Conservation (phyloP, 192 early-diverging fungal species). For the Coemansia sp. region DNA sequence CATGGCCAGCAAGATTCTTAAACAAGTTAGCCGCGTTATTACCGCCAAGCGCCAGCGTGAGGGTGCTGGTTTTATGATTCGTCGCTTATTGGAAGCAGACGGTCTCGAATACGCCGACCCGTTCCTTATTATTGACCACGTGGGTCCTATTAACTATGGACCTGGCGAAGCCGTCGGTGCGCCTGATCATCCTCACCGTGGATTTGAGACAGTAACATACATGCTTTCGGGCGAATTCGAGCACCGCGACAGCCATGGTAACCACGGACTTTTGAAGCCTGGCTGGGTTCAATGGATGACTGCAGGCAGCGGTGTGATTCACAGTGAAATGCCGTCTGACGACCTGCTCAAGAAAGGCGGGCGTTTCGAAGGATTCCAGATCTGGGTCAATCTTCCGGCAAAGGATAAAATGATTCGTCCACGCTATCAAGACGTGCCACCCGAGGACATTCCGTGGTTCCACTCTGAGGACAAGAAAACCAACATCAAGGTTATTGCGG, state of each 20-base stretch:
- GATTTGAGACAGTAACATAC: slow-evolving; percentile 80
- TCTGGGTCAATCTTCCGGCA: slow-evolving; percentile 75
- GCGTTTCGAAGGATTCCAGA: slow-evolving; percentile 57
- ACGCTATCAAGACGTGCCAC: slow-evolving; percentile 68
- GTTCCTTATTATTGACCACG: slow-evolving; percentile 83
- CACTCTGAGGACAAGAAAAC: slow-evolving; percentile 38
- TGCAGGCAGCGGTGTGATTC: slow-evolving; percentile 69
- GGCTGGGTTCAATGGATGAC: slow-evolving; percentile 82
- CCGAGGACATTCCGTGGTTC: slow-evolving; percentile 63
- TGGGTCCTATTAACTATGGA: slow-evolving; percentile 51
- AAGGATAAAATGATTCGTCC: slow-evolving; percentile 72
- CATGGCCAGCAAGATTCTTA: slow-evolving; percentile 41
- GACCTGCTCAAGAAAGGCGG: slow-evolving; percentile 42
- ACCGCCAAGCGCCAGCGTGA: slow-evolving; percentile 60
- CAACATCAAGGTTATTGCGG: slow-evolving; percentile 82
- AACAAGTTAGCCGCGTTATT: slow-evolving; percentile 41
- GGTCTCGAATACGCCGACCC: slow-evolving; percentile 77
- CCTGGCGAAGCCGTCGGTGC: slow-evolving; percentile 59
- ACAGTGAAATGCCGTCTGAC: slow-evolving; percentile 69
- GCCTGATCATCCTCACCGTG: slow-evolving; percentile 78
- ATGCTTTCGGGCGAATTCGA: slow-evolving; percentile 63
- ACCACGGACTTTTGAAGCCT: slow-evolving; percentile 64
- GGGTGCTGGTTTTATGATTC: slow-evolving; percentile 82
- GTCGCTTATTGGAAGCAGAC: slow-evolving; percentile 67
- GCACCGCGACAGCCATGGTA: slow-evolving; percentile 76